Percentiles rank a stretch among this genome's conserved stretches.
Conservation (phyloP, 2,329 filamentous ascomycete genomes). For the Pyrenochaeta sp. region DNA sequence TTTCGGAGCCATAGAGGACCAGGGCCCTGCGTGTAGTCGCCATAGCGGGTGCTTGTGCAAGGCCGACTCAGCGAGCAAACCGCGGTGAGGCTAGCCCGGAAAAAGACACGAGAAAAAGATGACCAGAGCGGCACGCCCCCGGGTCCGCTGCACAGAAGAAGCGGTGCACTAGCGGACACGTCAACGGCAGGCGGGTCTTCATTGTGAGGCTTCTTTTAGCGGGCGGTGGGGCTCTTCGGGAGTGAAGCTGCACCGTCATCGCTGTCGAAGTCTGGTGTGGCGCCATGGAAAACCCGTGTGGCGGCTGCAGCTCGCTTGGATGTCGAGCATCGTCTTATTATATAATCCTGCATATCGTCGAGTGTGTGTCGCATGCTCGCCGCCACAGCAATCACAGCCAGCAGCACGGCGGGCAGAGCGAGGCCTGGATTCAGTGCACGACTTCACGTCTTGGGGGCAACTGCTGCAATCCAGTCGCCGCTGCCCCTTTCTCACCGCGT, state of each 20-base stretch:
- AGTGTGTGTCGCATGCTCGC: neutral
- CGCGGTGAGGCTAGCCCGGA: conserved; percentile 32
- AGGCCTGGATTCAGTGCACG: neutral
- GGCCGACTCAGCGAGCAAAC: conserved; percentile 9
- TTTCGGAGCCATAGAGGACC: conserved; percentile 93
- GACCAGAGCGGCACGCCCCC: conserved; percentile 28
- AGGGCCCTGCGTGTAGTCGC: conserved; percentile 61
- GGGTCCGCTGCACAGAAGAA: conserved; percentile 22
- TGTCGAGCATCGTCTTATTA: conserved; percentile 1
- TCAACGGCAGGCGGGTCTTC: conserved; percentile 35
- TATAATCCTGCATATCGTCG: neutral
- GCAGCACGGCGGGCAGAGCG: neutral
- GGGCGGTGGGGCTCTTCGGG: conserved; percentile 16
- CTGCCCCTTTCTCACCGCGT: conserved; percentile 13
- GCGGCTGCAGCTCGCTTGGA: conserved; percentile 18
- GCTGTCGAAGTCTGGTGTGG: conserved; percentile 1
- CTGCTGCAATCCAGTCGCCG: neutral
- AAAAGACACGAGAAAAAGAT: conserved; percentile 9
- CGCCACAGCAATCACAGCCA: neutral
- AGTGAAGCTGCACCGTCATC: conserved; percentile 23
- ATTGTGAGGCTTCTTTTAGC: conserved; percentile 28
- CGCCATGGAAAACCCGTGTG: conserved; percentile 1
- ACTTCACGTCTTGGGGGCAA: neutral
- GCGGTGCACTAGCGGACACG: conserved; percentile 41
- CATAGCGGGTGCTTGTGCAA: conserved; percentile 27